Evolutionary conservation across 345 rosid genomes (phyloP), one percentile per base, ranked within the genome.

Genomic region (Eucalyptus polyanthemos): DNA sequence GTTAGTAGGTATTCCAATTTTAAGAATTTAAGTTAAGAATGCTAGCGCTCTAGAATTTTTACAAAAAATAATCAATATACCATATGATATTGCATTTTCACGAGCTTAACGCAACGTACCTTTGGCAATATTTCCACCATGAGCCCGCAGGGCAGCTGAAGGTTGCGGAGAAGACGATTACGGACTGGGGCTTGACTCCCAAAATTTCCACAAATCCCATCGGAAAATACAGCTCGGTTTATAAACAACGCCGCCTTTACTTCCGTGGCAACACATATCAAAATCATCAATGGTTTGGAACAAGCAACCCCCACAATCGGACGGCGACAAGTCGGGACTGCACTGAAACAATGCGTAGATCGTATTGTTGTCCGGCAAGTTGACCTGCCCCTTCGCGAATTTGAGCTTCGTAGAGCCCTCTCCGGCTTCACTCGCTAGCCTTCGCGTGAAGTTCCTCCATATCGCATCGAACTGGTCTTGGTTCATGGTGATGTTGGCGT

Each of bases 311-410:
- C 50, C 87, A 40, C 96, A 95, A 65, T 92, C 91, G 60, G 37
- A 44, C 54, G 51, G 88, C 10, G 94, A 91, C 34, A 95, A 27
- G 86, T 96, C 98, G 42, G 97, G 94, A 24, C 93, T 92, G 88
- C 98, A 95, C 62, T 94, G 95, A 92, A 91, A 90, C 72, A 95
- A 13, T 17, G 92, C 88, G 86, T 92, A 93, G 17, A 93, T 92
- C 21, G 67, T 94, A 7, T 76, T 10, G 15, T 7, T 50, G 37
- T 56, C 37, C 12, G 89, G 80, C 42, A 91, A 11, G 21, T 53
- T 56, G 4, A 91, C 89, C 86, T 92, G 90, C 21, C 90, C 93
- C 45, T 93, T 91, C 14, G 89, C 93, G 88, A 87, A 94, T 89
- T 94, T 93, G 13, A 91, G 93, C 80, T 34, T 90, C 2, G 90